These are phyloP conservation scores for Rickenella mellea DNA, from an alignment of 768 basidiomycete genomes.

Conservation along the genomic window DNA sequence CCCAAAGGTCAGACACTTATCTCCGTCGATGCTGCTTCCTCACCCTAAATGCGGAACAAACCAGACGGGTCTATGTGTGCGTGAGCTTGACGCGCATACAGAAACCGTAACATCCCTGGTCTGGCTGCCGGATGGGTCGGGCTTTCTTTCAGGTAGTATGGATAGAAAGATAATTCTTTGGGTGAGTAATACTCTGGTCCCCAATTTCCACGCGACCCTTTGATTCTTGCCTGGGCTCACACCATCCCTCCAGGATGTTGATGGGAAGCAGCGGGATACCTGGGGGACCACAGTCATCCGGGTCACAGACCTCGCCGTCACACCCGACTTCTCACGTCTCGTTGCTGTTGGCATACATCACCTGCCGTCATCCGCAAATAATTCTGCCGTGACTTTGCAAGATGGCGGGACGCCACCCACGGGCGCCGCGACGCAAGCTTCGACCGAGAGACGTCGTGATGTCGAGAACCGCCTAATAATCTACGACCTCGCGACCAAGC, in stretches of 20 bases:
- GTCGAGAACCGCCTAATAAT: constrained; percentile 61
- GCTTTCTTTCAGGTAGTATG: constrained; percentile 83
- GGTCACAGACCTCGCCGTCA: constrained; percentile 77
- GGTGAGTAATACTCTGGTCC: constrained; percentile 37
- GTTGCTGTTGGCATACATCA: constrained; percentile 74
- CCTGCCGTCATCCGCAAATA: constrained; percentile 13
- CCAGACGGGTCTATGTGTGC: constrained; percentile 68
- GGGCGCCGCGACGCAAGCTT: neutral
- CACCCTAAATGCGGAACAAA: constrained; percentile 5
- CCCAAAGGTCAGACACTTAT: constrained; percentile 50
- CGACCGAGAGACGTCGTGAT: constrained; percentile 27
- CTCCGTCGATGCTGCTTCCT: constrained; percentile 1
- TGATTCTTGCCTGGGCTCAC: constrained; percentile 2
- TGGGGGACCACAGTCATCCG: constrained; percentile 71
- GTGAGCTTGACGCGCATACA: constrained; percentile 57
- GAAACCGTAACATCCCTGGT: constrained; percentile 81
- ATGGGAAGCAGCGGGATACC: constrained; percentile 60
- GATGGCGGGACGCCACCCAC: constrained; percentile 1
- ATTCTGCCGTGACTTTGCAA: constrained; percentile 3
- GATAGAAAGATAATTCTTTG: constrained; percentile 79
- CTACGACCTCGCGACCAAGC: constrained; percentile 64
- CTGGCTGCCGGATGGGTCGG: constrained; percentile 84
- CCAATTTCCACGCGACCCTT: constrained; percentile 6
- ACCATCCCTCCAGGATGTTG: constrained; percentile 44
- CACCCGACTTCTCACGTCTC: constrained; percentile 75